Percentiles rank a stretch among this genome's conserved stretches.
These are phyloP conservation scores for Arctostaphylos glauca DNA, from an alignment of 148 eudicot genomes.

Conservation along the genomic window DNA sequence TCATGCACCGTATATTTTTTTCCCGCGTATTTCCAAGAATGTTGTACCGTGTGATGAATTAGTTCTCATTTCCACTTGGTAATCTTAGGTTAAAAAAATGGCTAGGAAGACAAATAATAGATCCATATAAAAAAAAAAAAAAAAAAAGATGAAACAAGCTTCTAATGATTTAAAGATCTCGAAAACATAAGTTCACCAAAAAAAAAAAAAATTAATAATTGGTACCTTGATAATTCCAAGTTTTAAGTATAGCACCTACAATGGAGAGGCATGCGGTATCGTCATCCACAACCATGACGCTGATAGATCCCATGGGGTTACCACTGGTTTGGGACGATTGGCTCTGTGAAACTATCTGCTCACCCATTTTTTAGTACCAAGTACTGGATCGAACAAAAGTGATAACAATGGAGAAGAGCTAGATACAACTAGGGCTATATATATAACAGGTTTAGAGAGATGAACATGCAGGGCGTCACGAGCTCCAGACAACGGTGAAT, in stretches of 20 bases:
- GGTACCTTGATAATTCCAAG: constrained; percentile 46
- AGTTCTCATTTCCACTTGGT: neutral
- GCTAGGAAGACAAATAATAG: neutral
- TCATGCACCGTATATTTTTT: neutral
- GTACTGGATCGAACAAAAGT: too few relatives aligned
- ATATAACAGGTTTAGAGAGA: neutral
- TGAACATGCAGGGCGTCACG: neutral
- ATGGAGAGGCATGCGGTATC: constrained; percentile 42
- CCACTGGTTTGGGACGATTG: neutral
- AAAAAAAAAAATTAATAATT: neutral
- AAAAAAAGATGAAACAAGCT: neutral
- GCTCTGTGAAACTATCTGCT: constrained; percentile 8
- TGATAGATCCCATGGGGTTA: constrained; percentile 19
- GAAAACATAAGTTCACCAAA: neutral
- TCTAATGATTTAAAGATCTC: neutral
- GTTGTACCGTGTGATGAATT: neutral
- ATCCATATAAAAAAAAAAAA: neutral
- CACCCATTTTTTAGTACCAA: constrained; percentile 16
- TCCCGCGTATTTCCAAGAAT: neutral
- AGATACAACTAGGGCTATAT: neutral
- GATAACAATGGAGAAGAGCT: neutral
- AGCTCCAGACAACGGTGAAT: neutral
- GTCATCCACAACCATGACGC: constrained; percentile 55
- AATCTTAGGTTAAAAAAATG: neutral
- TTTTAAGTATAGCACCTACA: constrained; percentile 34